Conservation (phyloP, 257 asterid species). For the Eucommia ulmoides region DNA sequence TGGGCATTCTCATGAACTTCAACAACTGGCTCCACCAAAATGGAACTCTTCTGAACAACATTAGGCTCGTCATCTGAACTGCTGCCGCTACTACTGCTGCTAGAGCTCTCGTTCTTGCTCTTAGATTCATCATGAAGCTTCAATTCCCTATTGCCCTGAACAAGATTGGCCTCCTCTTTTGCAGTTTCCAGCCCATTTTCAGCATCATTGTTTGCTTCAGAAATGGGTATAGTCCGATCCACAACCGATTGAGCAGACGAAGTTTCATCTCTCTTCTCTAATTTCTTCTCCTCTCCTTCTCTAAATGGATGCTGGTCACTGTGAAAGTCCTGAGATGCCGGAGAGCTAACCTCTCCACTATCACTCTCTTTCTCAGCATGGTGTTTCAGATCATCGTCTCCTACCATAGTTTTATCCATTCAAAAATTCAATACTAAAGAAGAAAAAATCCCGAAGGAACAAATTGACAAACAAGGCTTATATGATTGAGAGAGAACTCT, state of each 20-base stretch:
- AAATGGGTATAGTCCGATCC: conserved; percentile 9
- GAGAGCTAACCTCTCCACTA: conserved; percentile 23
- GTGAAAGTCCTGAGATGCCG: conserved; percentile 22
- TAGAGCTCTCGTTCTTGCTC: conserved; percentile 14
- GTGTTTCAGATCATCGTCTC: conserved; percentile 31
- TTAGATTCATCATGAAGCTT: conserved; percentile 17
- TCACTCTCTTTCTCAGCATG: conserved; percentile 29
- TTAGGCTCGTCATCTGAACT: conserved; percentile 27
- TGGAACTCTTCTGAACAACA: conserved; percentile 13
- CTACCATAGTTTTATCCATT: conserved; percentile 32
- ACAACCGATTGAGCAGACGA: conserved; percentile 5
- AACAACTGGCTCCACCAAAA: conserved; percentile 10
- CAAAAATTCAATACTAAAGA: conserved; percentile 13
- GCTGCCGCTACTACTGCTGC: conserved; percentile 22
- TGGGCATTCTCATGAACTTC: conserved; percentile 8
- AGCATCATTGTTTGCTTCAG: conserved; percentile 5
- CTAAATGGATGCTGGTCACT: conserved; percentile 16
- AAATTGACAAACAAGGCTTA: background rate
- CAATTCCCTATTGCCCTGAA: conserved; percentile 20
- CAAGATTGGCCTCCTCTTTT: conserved; percentile 9
- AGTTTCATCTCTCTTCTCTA: conserved; percentile 13
- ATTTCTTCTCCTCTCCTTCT: conserved; percentile 23
- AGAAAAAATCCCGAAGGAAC: background rate
- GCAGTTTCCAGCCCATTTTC: conserved; percentile 1
- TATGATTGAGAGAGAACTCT: background rate